Evolutionary conservation across 2,329 filamentous ascomycete genomes (phyloP).

Genomic region (Epicoccum sorghinum): DNA sequence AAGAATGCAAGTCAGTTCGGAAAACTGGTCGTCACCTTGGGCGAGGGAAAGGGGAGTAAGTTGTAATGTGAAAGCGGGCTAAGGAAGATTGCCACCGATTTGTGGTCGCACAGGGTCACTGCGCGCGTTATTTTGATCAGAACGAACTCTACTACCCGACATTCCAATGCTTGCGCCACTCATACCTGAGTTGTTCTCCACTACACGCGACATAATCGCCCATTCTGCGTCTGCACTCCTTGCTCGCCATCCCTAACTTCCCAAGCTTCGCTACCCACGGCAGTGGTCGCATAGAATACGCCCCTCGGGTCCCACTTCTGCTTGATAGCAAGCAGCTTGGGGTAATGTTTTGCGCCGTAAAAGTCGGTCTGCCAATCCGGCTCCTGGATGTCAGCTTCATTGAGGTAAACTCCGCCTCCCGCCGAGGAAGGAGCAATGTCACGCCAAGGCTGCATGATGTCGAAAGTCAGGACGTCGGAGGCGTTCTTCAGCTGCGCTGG

Average conservation of each 20-base stretch:
- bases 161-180: too few relatives aligned
- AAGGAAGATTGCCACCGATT: neutral
- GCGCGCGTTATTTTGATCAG: too few relatives aligned
- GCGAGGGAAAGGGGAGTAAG: slow-evolving; percentile 37
- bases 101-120: neutral
- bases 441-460: slow-evolving; percentile 25
- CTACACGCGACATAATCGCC: slow-evolving; percentile 23
- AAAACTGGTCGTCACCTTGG: slow-evolving; percentile 76
- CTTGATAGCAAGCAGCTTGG: slow-evolving; percentile 33
- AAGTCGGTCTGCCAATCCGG: slow-evolving; percentile 36
- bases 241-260: slow-evolving; percentile 27
- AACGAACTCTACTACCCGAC: too few relatives aligned
- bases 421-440: slow-evolving; percentile 23
- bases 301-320: slow-evolving; percentile 34
- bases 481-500: slow-evolving; percentile 18
- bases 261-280: slow-evolving; percentile 35
- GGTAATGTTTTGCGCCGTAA: slow-evolving; percentile 34
- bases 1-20: slow-evolving; percentile 86
- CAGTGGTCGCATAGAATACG: slow-evolving; percentile 35
- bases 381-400: slow-evolving; percentile 35
- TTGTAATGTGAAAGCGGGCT: slow-evolving; percentile 24
- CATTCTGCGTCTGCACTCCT: slow-evolving; percentile 31
- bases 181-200: neutral
- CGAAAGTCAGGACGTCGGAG: slow-evolving; percentile 21
- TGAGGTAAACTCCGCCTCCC: slow-evolving; percentile 33